phyloP scores from a whole-genome alignment of 2,329 filamentous ascomycete genomes.

The Raffaelea arxii region DNA sequence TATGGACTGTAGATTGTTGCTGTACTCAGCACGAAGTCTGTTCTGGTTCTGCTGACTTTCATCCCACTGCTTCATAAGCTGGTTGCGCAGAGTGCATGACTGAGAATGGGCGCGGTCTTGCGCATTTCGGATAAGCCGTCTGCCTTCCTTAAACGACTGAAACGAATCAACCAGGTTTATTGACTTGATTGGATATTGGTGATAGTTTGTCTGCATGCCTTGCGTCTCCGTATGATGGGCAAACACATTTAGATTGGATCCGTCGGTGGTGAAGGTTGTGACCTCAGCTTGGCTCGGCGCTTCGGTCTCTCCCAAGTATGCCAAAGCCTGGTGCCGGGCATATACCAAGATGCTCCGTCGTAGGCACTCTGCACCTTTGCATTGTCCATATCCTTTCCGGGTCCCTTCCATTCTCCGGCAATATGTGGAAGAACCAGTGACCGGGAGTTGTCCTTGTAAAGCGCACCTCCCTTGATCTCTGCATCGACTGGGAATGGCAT shows the following conservation, averaged over 20 bases:
- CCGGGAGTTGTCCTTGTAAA: slow-evolving; percentile 8
- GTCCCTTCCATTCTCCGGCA: slow-evolving; percentile 16
- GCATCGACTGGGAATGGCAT: slow-evolving; percentile 7
- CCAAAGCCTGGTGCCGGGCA: slow-evolving; percentile 16
- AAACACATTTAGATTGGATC: slow-evolving; percentile 15
- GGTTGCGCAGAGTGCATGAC: slow-evolving; percentile 5
- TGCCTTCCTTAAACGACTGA: not conserved
- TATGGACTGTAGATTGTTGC: too few relatives aligned
- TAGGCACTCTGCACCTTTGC: slow-evolving; percentile 9
- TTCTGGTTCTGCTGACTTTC: not conserved
- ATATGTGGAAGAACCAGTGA: slow-evolving; percentile 19
- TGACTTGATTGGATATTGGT: slow-evolving; percentile 14
- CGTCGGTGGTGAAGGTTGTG: slow-evolving; percentile 18
- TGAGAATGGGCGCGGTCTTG: slow-evolving; percentile 6
- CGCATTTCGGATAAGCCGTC: slow-evolving; percentile 4
- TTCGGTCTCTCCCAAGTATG: slow-evolving; percentile 11
- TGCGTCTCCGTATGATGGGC: slow-evolving; percentile 15
- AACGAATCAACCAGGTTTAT: slow-evolving; percentile 5
- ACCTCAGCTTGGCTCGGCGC: slow-evolving; percentile 13
- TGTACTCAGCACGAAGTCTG: not conserved
- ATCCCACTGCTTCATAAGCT: slow-evolving; percentile 1
- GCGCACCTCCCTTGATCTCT: slow-evolving; percentile 9
- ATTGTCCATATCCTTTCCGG: slow-evolving; percentile 9
- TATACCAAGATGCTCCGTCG: slow-evolving; percentile 19
- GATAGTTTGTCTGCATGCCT: slow-evolving; percentile 7